These are phyloP conservation scores for Cucumis melo DNA, from an alignment of 306 rosid species.

Conservation along the genomic window DNA sequence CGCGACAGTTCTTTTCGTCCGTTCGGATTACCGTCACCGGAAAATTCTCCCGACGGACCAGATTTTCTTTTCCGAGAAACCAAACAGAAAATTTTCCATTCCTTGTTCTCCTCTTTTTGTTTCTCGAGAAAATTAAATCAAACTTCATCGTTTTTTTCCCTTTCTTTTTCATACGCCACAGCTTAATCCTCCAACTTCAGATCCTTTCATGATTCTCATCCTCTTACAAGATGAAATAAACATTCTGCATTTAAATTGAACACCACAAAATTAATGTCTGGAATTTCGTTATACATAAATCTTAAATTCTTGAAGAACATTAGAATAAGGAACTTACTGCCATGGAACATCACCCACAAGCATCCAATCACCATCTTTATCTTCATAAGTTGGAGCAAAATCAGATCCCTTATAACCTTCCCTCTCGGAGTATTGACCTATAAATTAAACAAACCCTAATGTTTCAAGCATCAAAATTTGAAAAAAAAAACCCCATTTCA, in stretches of 20 bases:
- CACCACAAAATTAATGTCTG: background rate
- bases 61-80: background rate
- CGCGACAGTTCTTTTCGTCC: background rate
- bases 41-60: background rate
- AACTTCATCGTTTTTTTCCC: too few relatives aligned
- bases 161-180: background rate
- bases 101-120: background rate
- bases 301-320: background rate
- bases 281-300: background rate
- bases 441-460: background rate
- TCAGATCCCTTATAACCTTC: conserved; percentile 71
- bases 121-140: background rate
- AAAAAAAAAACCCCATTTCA: background rate
- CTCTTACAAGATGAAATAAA: conserved; percentile 1
- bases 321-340: conserved; percentile 33
- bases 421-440: conserved; percentile 68
- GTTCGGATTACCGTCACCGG: background rate
- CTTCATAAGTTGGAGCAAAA: conserved; percentile 68
- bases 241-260: background rate
- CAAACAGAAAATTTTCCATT: background rate
- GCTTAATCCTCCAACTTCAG: background rate
- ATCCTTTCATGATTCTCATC: conserved; percentile 4
- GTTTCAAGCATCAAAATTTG: background rate
- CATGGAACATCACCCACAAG: conserved; percentile 92
- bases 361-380: conserved; percentile 94